Percentiles rank a stretch among this genome's conserved stretches.
phyloP scores from a whole-genome alignment of 2,329 filamentous ascomycete genomes.

The Aspergillus tamarii region DNA sequence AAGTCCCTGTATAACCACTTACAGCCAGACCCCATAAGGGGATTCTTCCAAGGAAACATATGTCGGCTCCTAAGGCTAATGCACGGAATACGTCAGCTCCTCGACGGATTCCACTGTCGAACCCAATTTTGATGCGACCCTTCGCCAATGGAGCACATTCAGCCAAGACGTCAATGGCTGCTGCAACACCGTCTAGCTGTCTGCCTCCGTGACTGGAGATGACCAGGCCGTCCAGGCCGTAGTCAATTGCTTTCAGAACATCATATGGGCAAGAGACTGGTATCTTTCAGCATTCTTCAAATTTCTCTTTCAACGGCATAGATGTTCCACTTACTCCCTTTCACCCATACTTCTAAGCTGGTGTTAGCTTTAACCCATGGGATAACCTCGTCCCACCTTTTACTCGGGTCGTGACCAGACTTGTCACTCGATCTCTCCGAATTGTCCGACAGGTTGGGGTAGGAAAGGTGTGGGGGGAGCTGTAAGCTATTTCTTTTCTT shows the following conservation, averaged over 20 bases:
- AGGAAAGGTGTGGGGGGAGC: conserved; percentile 45
- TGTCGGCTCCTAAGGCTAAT: conserved; percentile 29
- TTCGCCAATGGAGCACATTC: conserved; percentile 20
- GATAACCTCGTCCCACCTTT: conserved; percentile 50
- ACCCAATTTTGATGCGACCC: conserved; percentile 31
- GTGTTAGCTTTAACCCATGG: conserved; percentile 51
- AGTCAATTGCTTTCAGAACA: conserved; percentile 31
- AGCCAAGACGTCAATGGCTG: conserved; percentile 35
- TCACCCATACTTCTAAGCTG: conserved; percentile 42
- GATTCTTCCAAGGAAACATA: conserved; percentile 30
- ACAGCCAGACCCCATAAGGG: conserved; percentile 36
- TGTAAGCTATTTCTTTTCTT: conserved; percentile 56
- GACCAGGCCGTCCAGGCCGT: conserved; percentile 34
- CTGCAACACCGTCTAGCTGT: conserved; percentile 35
- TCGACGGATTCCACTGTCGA: conserved; percentile 32
- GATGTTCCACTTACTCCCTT: conserved; percentile 25
- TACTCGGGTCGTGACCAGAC: background rate
- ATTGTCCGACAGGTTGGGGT: conserved; percentile 42
- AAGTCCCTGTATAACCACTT: background rate
- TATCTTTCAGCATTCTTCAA: background rate
- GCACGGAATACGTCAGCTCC: conserved; percentile 36
- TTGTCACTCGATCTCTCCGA: background rate
- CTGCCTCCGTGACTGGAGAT: conserved; percentile 41
- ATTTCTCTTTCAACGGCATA: too few species aligned
- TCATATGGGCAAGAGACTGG: conserved; percentile 30